A percentile compares a stretch with the other conserved stretches of the same genome.
Conservation (phyloP, 164 flowering plant genomes). For the Aristolochia contorta region DNA sequence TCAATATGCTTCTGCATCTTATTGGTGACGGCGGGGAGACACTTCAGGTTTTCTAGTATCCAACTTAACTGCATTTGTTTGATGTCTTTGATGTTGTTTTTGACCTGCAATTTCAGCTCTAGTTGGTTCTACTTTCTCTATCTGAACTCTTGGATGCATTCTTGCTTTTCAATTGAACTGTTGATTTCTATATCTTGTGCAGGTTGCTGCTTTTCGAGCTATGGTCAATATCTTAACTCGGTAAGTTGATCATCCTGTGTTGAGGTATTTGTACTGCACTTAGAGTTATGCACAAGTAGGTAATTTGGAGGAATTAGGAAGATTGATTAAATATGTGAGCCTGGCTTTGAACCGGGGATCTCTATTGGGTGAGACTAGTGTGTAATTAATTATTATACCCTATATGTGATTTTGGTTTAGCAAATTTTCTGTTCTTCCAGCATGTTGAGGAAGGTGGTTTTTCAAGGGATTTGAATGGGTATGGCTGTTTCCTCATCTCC, state of each 20-base stretch:
- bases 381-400: no score
- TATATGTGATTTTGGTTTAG: no score
- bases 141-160: not conserved
- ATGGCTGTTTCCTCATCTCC: no score
- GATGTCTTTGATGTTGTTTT: not conserved
- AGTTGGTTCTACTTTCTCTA: not conserved
- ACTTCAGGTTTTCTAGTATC: conserved; percentile 58
- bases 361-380: no score
- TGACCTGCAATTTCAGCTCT: not conserved
- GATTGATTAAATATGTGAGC: no score
- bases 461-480: no score
- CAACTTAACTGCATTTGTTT: not conserved
- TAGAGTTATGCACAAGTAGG: no score
- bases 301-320: no score
- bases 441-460: no score
- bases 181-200: conserved; percentile 13
- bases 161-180: not conserved
- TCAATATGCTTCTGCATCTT: conserved; percentile 98
- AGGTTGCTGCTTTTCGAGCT: conserved; percentile 99
- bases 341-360: no score
- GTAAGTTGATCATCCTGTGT: conserved; percentile 22
- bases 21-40: conserved; percentile 99
- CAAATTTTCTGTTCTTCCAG: no score
- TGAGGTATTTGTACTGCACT: no score
- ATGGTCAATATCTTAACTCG: conserved; percentile 94